phyloP scores from a whole-genome alignment of 2,329 filamentous ascomycete genomes.

The Neopestalotiopsis sp. region DNA sequence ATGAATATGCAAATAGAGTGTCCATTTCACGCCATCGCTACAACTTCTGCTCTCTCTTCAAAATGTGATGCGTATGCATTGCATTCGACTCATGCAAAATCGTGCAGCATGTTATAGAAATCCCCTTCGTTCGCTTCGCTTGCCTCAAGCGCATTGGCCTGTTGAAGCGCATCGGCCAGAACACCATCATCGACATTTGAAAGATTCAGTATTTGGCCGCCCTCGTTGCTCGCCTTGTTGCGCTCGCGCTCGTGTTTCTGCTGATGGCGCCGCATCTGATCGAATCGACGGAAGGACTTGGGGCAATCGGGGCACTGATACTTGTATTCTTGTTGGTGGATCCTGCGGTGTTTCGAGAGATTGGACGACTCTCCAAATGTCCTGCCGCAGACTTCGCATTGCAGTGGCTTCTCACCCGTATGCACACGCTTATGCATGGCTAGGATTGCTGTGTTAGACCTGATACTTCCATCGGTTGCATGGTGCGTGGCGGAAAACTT shows the following conservation, averaged over 20 bases:
- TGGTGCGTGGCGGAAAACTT: conserved; percentile 34
- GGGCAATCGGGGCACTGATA: conserved; percentile 57
- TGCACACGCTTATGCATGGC: conserved; percentile 73
- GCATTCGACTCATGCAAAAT: not conserved
- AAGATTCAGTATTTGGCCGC: conserved; percentile 14
- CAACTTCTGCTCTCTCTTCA: too few relatives aligned
- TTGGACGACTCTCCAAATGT: conserved; percentile 70
- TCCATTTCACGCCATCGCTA: not conserved
- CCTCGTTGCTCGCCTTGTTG: conserved; percentile 24
- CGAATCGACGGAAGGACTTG: conserved; percentile 63
- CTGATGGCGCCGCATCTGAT: conserved; percentile 64
- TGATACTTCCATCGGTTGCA: not conserved
- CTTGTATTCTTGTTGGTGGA: conserved; percentile 58
- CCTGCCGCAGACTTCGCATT: conserved; percentile 63
- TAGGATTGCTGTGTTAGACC: conserved; percentile 31
- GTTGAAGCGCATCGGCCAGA: not conserved
- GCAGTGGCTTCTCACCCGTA: conserved; percentile 67
- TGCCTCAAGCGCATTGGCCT: not conserved
- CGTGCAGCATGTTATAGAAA: not conserved
- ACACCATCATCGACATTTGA: not conserved
- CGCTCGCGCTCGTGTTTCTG: conserved; percentile 35
- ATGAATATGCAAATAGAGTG: not conserved
- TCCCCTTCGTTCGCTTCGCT: not conserved
- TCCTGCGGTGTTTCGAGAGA: conserved; percentile 68
- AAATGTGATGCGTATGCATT: too few relatives aligned